Evolutionary conservation across 495 filamentous ascomycete genomes (phyloP), one percentile per base, ranked within the genome.

Genomic region (Margaritispora aquatica): DNA sequence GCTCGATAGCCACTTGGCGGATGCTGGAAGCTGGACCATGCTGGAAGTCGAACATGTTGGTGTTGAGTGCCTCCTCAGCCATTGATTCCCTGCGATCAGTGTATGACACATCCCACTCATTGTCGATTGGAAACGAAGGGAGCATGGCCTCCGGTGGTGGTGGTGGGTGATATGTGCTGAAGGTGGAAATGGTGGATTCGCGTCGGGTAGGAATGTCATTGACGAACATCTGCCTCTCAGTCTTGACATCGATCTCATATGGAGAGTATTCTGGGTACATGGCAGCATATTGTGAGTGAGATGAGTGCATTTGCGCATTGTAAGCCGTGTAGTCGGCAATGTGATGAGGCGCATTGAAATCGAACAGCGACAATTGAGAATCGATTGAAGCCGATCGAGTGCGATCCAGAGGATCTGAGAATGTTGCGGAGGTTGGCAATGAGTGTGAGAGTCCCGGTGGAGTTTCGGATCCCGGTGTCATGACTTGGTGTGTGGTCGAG

Each of bases 181-280:
- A 96, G 15, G 90, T 95, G 0, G 90, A 92, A 19, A 87, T 83
- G 4, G 87, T 86, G 2, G 90, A 94, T 67, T 97, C 90, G 54
- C 87, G 79, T 20, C 91, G 78, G 19, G 90, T 84, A 1, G 88
- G 90, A 51, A 96, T 80, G 70, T 96, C 90, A 64, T 97, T 90
- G 68, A 98, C 84, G 70, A 89, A 97, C 73, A 91, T 93, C 68
- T 97, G 91, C 61, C 92, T 82, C 72, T 96, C 91, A 0, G 94
- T 97, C 79, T 88, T 92, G 75, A 97, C 87, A 70, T 98, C 94
- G 59, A 97, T 86, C 70, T 97, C 93, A 68, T 95, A 97, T 0
- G 91, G 90, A 19, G 85, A 80, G 73, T 86, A 63, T 56, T 75
- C 67, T 19, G 64, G 64, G 23, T 67, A 69, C 55, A 72, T 11